Base-by-base conservation (phyloP, 371 early-diverging fungal genomes). In the Actinomucor elegans region DNA sequence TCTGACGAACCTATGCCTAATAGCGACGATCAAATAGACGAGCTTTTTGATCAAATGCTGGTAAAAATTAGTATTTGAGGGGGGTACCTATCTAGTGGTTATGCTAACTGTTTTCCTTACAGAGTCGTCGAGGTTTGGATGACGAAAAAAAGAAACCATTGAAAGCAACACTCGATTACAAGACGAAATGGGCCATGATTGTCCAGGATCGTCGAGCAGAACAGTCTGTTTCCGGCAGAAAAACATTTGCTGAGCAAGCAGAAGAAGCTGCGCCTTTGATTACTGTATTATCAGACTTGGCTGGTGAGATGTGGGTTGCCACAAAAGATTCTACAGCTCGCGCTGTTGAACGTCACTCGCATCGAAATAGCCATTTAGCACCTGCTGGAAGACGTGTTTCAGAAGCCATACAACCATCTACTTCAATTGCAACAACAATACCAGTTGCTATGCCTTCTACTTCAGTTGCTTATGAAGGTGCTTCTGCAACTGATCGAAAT, bases 111-210 rank as follows among this genome's bases (percentile, higher is more conserved):
- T 35, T 2, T 35, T 15, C 7, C 11, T n/a, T 35, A 26, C 12
- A 64, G 64, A 52, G 36, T 26, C 57, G 68, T 11, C 55, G 76
- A 59, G 76, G 69, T 18, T 54, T 75, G 9, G 57, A 64, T 18
- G 68, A 75, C 34, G 61, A 67, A 27, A 61, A 58, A 21, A 57
- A 46, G 15, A 64, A 56, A 43, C 57, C 55, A 1, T 34, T 54
- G 20, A 76, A 66, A 64, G 36, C 55, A 10, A 56, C 61, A 10
- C 64, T 70, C 48, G 69, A 67, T 46, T 46, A 55, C 14, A 59
- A 68, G 27, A 76, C 73, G 20, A 73, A 76, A 47, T 76, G 77
- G 77, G 55, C 71, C 7, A 71, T 76, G 73, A 58, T 76, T 24
- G 52, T 59, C 17, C 77, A 76, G 24, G 77, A 76, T 49, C 60